Conservation (phyloP, 2,329 filamentous ascomycete genomes). For the Colletotrichum spaethianum region DNA sequence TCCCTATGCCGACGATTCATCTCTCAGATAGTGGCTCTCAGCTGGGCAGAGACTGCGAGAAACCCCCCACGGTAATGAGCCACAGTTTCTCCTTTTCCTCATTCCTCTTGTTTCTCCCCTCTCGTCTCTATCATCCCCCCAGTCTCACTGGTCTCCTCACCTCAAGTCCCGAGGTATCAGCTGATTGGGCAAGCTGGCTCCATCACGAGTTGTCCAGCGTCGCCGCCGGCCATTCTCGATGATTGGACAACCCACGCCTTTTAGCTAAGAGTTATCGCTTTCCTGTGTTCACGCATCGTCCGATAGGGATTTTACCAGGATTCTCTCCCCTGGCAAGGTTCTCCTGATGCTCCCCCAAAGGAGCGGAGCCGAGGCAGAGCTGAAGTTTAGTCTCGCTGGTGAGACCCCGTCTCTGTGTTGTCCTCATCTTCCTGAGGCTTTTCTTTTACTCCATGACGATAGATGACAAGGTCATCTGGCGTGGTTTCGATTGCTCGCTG, state of each 20-base stretch:
- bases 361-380: not conserved
- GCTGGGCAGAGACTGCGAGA: conserved; percentile 8
- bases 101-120: not conserved
- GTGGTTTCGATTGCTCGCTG: not conserved
- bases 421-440: not conserved
- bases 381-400: conserved; percentile 19
- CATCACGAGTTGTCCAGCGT: conserved; percentile 19
- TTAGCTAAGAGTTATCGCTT: conserved; percentile 34
- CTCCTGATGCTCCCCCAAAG: conserved; percentile 3
- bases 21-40: conserved; percentile 7
- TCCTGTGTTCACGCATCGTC: conserved; percentile 1
- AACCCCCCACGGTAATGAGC: conserved; percentile 34
- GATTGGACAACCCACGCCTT: conserved; percentile 31
- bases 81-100: conserved; percentile 22
- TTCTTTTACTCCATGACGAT: not conserved
- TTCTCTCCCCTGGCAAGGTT: conserved; percentile 18
- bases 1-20: conserved; percentile 9
- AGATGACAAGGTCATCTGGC: conserved; percentile 29
- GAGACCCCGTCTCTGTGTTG: conserved; percentile 26
- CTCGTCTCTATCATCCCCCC: not conserved
- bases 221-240: conserved; percentile 13
- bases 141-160: not conserved
- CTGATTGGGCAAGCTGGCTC: conserved; percentile 26
- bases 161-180: not conserved
- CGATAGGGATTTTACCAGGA: conserved; percentile 21